phyloP scores from a whole-genome alignment of 2,329 filamentous ascomycete species.

The Massarina eburnea region DNA sequence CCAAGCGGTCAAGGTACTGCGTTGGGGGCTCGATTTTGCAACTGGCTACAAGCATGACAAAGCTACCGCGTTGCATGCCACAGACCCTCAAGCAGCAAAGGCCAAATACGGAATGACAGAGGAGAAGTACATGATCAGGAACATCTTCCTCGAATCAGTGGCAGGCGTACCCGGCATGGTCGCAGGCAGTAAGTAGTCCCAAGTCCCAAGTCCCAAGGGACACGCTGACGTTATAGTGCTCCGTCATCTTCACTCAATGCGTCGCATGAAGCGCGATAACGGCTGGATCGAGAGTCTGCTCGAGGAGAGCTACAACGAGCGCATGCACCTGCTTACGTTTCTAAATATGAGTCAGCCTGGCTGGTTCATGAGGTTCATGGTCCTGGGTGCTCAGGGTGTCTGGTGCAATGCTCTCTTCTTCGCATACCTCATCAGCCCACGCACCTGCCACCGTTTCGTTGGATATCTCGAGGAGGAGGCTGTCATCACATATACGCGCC shows the following conservation, averaged over 20 bases:
- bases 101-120: constrained; percentile 73
- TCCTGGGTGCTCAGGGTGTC: constrained; percentile 88
- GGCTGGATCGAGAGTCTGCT: constrained; percentile 93
- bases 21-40: constrained; percentile 78
- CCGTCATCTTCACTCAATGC: constrained; percentile 79
- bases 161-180: constrained; percentile 98
- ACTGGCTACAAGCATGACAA: constrained; percentile 79
- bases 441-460: constrained; percentile 91
- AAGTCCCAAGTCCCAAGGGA: too few species aligned
- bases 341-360: constrained; percentile 87
- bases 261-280: constrained; percentile 87
- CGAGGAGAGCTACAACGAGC: constrained; percentile 88
- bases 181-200: too few species aligned
- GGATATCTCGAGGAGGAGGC: constrained; percentile 98
- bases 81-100: constrained; percentile 54
- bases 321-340: constrained; percentile 92
- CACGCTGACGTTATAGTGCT: too few species aligned
- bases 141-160: constrained; percentile 92
- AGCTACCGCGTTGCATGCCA: constrained; percentile 41
- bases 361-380: constrained; percentile 88
- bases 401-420: constrained; percentile 96
- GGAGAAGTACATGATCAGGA: constrained; percentile 84
- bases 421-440: constrained; percentile 81
- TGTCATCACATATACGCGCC: constrained; percentile 90
- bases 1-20: constrained; percentile 70